These are phyloP conservation scores for Eutrema japonicum DNA, from an alignment of 345 rosid species.

Conservation along the genomic window DNA sequence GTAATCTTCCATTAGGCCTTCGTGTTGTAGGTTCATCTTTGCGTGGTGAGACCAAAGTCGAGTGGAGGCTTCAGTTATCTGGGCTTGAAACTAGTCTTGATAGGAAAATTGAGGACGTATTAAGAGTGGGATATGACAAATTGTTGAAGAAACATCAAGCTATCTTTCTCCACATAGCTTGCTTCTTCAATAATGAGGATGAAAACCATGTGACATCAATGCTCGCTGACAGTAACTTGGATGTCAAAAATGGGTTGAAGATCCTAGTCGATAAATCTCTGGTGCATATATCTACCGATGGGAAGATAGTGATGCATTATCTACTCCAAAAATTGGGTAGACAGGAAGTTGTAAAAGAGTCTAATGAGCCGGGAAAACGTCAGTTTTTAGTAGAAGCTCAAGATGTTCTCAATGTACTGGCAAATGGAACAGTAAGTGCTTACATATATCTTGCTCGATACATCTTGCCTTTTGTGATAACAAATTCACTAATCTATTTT, in stretches of 20 bases:
- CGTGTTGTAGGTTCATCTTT: slow-evolving; percentile 39
- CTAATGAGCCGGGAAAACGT: slow-evolving; percentile 26
- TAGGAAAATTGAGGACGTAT: background rate
- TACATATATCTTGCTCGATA: background rate
- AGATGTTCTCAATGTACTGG: slow-evolving; percentile 33
- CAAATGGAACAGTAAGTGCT: slow-evolving; percentile 9
- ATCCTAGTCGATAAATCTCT: slow-evolving; percentile 35
- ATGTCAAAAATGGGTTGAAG: slow-evolving; percentile 1
- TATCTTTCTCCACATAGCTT: slow-evolving; percentile 47
- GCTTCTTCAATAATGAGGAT: slow-evolving; percentile 25
- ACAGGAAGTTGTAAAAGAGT: slow-evolving; percentile 15
- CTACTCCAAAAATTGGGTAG: slow-evolving; percentile 40
- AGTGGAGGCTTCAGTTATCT: slow-evolving; percentile 16
- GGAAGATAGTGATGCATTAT: slow-evolving; percentile 35
- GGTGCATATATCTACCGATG: background rate
- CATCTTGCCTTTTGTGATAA: background rate
- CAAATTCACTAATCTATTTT: background rate
- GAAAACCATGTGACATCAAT: background rate
- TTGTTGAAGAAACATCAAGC: slow-evolving; percentile 1
- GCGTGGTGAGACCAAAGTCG: background rate
- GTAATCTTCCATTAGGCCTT: slow-evolving; percentile 45
- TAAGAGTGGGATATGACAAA: slow-evolving; percentile 44
- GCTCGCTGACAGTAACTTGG: background rate
- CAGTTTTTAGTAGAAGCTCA: slow-evolving; percentile 27
- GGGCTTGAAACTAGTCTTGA: slow-evolving; percentile 2